Conservation (phyloP, 78 protist species). For the Polysphondylium violaceum region DNA sequence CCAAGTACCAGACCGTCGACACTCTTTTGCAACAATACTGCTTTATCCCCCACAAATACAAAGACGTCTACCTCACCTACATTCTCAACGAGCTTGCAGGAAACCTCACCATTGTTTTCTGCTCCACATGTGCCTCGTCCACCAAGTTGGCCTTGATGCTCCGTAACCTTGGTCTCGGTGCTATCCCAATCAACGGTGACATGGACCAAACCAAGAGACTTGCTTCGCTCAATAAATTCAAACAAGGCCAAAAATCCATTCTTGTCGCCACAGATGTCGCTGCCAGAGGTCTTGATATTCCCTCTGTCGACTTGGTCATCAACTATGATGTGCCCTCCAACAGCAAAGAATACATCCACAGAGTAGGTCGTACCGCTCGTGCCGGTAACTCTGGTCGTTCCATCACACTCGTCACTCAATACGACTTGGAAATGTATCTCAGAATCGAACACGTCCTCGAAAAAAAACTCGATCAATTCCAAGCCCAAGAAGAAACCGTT, state of each 20-base stretch:
- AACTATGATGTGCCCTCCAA: slow-evolving; percentile 97
- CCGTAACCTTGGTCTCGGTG: slow-evolving; percentile 91
- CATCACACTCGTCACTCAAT: slow-evolving; percentile 96
- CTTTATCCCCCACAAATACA: slow-evolving; percentile 94
- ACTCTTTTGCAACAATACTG: slow-evolving; percentile 92
- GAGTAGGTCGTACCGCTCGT: slow-evolving; percentile 98
- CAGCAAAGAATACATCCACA: slow-evolving; percentile 95
- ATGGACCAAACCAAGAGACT: slow-evolving; percentile 90
- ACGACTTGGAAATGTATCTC: slow-evolving; percentile 96
- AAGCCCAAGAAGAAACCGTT: slow-evolving; percentile 83
- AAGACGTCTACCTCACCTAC: slow-evolving; percentile 91
- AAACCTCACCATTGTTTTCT: slow-evolving; percentile 90
- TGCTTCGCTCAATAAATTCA: slow-evolving; percentile 77
- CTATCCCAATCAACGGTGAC: slow-evolving; percentile 92
- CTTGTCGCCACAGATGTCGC: slow-evolving; percentile 96
- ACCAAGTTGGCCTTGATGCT: slow-evolving; percentile 85
- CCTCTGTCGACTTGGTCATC: slow-evolving; percentile 95
- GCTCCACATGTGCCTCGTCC: slow-evolving; percentile 41
- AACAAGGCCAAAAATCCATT: slow-evolving; percentile 39
- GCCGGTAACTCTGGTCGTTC: slow-evolving; percentile 96
- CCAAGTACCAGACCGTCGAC: slow-evolving; percentile 90
- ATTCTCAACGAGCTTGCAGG: slow-evolving; percentile 90
- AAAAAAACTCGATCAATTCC: slow-evolving; percentile 85
- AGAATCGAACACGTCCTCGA: slow-evolving; percentile 92
- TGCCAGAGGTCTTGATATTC: slow-evolving; percentile 98